Evolutionary conservation across 2,329 filamentous ascomycete species (phyloP).

Genomic region (Periconia sp.): DNA sequence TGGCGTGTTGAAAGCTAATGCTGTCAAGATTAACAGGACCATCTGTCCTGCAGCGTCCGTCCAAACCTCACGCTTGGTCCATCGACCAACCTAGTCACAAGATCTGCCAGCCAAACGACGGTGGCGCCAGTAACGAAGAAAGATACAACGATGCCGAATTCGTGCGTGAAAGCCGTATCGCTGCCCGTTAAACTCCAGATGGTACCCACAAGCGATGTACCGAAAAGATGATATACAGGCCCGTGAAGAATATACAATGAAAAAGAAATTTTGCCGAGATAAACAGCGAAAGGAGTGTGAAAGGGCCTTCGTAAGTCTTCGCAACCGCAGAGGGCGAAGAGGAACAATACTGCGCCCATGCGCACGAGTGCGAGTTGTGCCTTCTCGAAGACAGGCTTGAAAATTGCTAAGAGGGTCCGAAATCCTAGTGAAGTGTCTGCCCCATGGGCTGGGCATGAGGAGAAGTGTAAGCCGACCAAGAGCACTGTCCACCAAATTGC

Average conservation of each 20-base stretch:
- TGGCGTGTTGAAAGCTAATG: no score
- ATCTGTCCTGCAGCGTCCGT: conserved; percentile 53
- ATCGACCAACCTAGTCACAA: conserved; percentile 66
- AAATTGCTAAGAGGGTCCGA: no score
- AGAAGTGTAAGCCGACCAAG: conserved; percentile 58
- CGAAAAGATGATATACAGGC: conserved; percentile 46
- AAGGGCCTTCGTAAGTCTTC: conserved; percentile 46
- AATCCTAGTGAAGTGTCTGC: conserved; percentile 58
- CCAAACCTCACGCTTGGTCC: conserved; percentile 57
- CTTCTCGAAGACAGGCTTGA: conserved; percentile 58
- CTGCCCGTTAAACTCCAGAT: conserved; percentile 52
- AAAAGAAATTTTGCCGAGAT: conserved; percentile 61
- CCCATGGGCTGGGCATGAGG: conserved; percentile 54
- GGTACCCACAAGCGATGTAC: conserved; percentile 45
- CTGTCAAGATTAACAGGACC: conserved; percentile 12
- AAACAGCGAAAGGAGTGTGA: conserved; percentile 53
- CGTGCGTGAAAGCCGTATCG: conserved; percentile 41
- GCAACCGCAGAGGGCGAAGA: conserved; percentile 21
- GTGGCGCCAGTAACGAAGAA: conserved; percentile 42
- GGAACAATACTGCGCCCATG: conserved; percentile 53
- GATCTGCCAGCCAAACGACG: conserved; percentile 62
- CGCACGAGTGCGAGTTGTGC: conserved; percentile 65
- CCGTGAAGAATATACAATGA: conserved; percentile 63
- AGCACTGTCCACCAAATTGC: conserved; percentile 25
- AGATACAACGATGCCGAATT: conserved; percentile 48